Percentiles rank a stretch among this genome's conserved stretches.
phyloP scores from a whole-genome alignment of 495 filamentous ascomycete genomes.

The Xylaria intraflava region DNA sequence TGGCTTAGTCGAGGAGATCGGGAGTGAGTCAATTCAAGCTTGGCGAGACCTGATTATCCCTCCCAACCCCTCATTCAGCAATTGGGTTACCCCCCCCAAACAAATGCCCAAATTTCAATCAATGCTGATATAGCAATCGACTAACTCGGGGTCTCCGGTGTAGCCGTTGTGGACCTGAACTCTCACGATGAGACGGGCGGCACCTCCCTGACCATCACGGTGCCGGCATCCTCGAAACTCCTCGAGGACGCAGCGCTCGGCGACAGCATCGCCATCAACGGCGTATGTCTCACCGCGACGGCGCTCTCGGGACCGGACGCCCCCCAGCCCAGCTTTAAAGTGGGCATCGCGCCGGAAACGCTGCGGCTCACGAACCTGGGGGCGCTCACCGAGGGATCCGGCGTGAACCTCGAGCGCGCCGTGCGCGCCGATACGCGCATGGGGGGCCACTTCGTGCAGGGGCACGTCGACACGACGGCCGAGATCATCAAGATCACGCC shows the following conservation, averaged over 20 bases:
- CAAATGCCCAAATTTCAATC: background rate
- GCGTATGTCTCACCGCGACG: conserved; percentile 84
- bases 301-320: conserved; percentile 48
- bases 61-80: background rate
- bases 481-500: conserved; percentile 58
- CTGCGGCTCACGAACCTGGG: conserved; percentile 94
- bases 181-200: conserved; percentile 74
- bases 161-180: conserved; percentile 79
- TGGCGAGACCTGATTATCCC: background rate
- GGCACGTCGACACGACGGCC: conserved; percentile 88
- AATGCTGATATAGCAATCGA: background rate
- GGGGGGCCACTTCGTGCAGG: conserved; percentile 81
- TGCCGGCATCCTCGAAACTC: conserved; percentile 55
- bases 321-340: conserved; percentile 59
- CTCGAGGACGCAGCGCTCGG: conserved; percentile 78
- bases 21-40: conserved; percentile 53
- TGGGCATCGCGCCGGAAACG: conserved; percentile 93
- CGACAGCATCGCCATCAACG: conserved; percentile 90
- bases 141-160: conserved; percentile 16
- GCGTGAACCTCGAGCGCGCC: conserved; percentile 89
- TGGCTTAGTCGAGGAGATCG: conserved; percentile 90
- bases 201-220: conserved; percentile 81
- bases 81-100: background rate
- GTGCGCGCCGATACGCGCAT: conserved; percentile 85
- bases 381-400: conserved; percentile 43